Conservation (phyloP, 495 filamentous ascomycete genomes). For the Penicillium cosmopolitanum region DNA sequence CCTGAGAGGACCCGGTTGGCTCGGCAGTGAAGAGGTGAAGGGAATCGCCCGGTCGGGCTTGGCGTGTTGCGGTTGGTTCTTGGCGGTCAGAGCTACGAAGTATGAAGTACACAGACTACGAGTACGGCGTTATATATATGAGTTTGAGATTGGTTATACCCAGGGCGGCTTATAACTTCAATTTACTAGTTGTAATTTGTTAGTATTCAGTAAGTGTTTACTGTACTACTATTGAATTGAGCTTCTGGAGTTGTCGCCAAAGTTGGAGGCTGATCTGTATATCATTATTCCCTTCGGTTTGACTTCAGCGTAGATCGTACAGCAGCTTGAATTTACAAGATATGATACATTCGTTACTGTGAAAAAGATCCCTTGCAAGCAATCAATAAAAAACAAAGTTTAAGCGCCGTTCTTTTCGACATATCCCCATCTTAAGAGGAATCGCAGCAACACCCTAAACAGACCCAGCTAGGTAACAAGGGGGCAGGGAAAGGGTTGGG, state of each 20-base stretch:
- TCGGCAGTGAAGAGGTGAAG: neutral
- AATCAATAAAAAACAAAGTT: neutral
- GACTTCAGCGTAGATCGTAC: neutral
- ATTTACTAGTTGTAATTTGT: too few species aligned
- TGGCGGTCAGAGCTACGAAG: too few species aligned
- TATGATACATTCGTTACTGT: constrained; percentile 1
- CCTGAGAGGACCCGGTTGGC: constrained; percentile 16
- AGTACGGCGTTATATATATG: too few species aligned
- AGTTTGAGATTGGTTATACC: too few species aligned
- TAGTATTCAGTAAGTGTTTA: too few species aligned
- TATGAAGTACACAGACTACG: too few species aligned
- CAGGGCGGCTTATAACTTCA: too few species aligned
- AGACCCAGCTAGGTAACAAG: constrained; percentile 7
- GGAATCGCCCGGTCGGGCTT: constrained; percentile 7
- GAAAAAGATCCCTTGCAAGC: neutral
- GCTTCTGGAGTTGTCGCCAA: too few species aligned
- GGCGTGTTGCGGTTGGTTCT: constrained; percentile 1
- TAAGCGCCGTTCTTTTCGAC: constrained; percentile 1
- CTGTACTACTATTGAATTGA: too few species aligned
- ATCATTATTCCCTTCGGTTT: too few species aligned
- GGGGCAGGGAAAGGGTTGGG: neutral
- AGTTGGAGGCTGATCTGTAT: constrained; percentile 8
- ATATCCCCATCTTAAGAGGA: neutral
- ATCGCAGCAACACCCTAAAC: constrained; percentile 13
- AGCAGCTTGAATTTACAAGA: neutral